Conservation (phyloP, 306 rosid species). For the Citrullus amarus region DNA sequence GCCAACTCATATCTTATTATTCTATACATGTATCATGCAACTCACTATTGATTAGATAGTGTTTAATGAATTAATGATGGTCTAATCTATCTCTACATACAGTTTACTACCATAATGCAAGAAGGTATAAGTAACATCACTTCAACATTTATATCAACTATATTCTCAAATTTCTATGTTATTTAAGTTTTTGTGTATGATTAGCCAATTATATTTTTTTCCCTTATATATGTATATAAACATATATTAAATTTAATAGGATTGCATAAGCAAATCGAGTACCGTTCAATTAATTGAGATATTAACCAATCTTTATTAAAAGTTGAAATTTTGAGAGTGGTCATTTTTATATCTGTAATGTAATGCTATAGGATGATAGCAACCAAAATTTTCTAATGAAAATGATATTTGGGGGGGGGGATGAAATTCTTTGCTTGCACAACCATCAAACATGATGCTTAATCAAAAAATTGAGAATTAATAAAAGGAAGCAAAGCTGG, state of each 20-base stretch:
- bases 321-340: too few species aligned
- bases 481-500: conserved; percentile 2
- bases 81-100: background rate
- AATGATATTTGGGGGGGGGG: background rate
- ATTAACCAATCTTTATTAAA: too few species aligned
- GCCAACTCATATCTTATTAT: conserved; percentile 1
- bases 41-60: background rate
- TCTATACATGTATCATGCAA: background rate
- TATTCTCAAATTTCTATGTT: background rate
- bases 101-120: background rate
- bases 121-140: background rate
- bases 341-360: too few species aligned
- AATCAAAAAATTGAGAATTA: background rate
- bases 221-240: too few species aligned
- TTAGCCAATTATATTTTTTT: too few species aligned
- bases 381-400: background rate
- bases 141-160: background rate
- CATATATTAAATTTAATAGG: too few species aligned
- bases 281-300: too few species aligned
- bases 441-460: background rate
- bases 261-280: too few species aligned
- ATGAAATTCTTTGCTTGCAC: conserved; percentile 6
- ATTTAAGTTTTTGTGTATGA: background rate
- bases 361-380: background rate
- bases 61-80: background rate